Base-by-base conservation (phyloP, 2,329 filamentous ascomycete species). In the Pseudomassariella vexata region DNA sequence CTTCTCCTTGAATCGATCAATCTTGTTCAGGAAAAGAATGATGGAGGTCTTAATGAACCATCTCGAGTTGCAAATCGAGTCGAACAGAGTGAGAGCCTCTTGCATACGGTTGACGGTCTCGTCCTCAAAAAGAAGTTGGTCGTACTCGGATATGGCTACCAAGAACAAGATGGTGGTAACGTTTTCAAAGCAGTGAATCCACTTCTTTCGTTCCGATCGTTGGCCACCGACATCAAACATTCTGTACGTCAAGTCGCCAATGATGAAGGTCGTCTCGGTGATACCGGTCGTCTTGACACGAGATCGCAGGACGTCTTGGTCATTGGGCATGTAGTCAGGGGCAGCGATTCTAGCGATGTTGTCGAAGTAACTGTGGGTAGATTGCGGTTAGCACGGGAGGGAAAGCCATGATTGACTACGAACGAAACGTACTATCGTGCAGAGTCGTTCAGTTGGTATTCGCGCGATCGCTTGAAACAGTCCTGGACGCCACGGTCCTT, bases 151-250 rank as follows among this genome's bases (percentile, higher is more conserved):
- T 49, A 95, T 95, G 62, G 90, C 90, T 46, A 95, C 90, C 35
- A 95, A 68, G 79, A 95, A 95, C 23, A 95, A 82, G 49, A 95
- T 94, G 8, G 89, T 94, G 7, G 88, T 95, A 53, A 95, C 89
- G 52, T 95, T 95, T 69, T 95, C 89, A 63, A 95, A 95, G 68
- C 89, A 95, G 69, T 95, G 89, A 50, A 95, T 95, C 89, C 89
- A 95, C 78, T 95, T 95, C 83, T 95, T 95, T 58, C 89, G 82
- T 66, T 95, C 89, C 6, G 87, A 95, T 59, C 89, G 79, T 65
- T 95, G 89, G 45, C 89, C 90, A 73, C 89, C 89, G 27, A 95
- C 89, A 53, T 95, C 89, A 64, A 95, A 95, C 89, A 95, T 95
- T 47, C 88, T 80, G 69, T 95, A 95, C 36, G 88, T 95, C 44